These are phyloP conservation scores for Leptographium procerum DNA, from an alignment of 2,329 filamentous ascomycete genomes.

Conservation along the genomic window DNA sequence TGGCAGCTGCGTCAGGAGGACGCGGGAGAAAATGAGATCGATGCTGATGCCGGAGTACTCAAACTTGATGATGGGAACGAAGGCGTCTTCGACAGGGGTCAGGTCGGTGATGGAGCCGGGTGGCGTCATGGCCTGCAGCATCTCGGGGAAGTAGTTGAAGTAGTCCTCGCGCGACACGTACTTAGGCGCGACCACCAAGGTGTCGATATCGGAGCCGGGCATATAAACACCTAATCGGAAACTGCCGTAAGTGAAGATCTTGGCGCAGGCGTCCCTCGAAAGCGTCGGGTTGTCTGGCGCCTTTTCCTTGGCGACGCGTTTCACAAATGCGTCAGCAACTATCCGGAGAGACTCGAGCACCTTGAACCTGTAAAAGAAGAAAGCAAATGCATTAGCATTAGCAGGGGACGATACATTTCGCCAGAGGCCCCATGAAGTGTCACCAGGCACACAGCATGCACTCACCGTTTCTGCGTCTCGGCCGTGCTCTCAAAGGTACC, in stretches of 20 bases:
- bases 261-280: slow-evolving; percentile 75
- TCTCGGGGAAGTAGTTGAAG: slow-evolving; percentile 75
- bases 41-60: slow-evolving; percentile 86
- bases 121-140: slow-evolving; percentile 66
- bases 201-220: slow-evolving; percentile 96
- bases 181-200: slow-evolving; percentile 81
- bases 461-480: slow-evolving; percentile 72
- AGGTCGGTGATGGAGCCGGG: slow-evolving; percentile 74
- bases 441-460: background rate
- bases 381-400: background rate
- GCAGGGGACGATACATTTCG: background rate
- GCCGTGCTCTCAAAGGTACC: slow-evolving; percentile 82
- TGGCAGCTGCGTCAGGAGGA: slow-evolving; percentile 61
- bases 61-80: slow-evolving; percentile 95
- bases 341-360: slow-evolving; percentile 68
- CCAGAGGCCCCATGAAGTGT: background rate
- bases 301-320: slow-evolving; percentile 63
- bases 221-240: slow-evolving; percentile 90
- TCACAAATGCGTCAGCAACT: slow-evolving; percentile 79
- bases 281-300: slow-evolving; percentile 62
- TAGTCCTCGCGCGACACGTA: slow-evolving; percentile 85
- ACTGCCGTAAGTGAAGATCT: slow-evolving; percentile 93
- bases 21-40: slow-evolving; percentile 79
- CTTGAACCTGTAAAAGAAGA: slow-evolving; percentile 38
- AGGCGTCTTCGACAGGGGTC: slow-evolving; percentile 76